Conservation (phyloP, 768 basidiomycete genomes). For the Russula sp. region DNA sequence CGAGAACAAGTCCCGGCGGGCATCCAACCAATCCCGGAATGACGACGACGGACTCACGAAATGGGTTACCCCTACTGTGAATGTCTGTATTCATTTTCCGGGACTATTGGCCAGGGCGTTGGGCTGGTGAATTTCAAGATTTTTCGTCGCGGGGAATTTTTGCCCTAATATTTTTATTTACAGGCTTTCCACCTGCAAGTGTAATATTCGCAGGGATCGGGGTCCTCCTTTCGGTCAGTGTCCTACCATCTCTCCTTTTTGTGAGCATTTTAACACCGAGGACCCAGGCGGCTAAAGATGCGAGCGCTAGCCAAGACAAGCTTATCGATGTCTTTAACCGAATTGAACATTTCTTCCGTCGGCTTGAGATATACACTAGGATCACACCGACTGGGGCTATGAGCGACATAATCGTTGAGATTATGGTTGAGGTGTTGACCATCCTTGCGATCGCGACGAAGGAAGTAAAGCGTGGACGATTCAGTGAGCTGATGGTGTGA, state of each 20-base stretch:
- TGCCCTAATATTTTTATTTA: neutral
- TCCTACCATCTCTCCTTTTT: neutral
- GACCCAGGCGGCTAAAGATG: slow-evolving; percentile 2
- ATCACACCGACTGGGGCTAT: neutral
- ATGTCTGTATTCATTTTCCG: slow-evolving; percentile 3
- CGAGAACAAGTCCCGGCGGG: neutral
- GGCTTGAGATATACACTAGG: slow-evolving; percentile 1
- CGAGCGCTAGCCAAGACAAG: neutral
- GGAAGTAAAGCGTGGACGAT: neutral
- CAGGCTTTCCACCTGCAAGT: neutral
- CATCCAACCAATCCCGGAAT: neutral
- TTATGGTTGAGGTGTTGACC: neutral
- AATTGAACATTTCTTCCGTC: neutral
- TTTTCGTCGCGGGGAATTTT: neutral
- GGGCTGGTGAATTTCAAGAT: neutral
- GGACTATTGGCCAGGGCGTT: neutral
- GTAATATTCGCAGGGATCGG: neutral
- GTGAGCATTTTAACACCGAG: neutral
- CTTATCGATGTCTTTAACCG: neutral
- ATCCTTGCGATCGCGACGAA: neutral
- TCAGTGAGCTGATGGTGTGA: neutral
- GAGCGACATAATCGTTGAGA: neutral
- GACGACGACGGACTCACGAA: neutral
- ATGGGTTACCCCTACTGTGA: neutral
- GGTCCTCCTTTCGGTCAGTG: neutral